Evolutionary conservation across 305 asterid species (phyloP).

Genomic region (Solanum hybrid): DNA sequence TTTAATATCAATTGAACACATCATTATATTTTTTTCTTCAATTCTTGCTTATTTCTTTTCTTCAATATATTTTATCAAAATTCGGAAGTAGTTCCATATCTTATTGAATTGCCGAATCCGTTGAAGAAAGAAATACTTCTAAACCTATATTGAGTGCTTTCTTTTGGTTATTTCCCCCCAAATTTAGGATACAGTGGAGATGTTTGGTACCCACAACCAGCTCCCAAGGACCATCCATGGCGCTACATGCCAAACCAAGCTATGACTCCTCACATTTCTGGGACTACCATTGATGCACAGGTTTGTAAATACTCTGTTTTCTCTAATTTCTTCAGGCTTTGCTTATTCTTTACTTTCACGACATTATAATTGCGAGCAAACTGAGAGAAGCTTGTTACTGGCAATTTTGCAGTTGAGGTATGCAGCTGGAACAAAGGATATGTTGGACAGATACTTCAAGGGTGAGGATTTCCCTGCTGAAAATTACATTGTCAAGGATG

Average conservation of each 20-base stretch:
- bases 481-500: slow-evolving; percentile 93
- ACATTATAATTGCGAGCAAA: background rate
- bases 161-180: background rate
- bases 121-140: background rate
- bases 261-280: slow-evolving; percentile 96
- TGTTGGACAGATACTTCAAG: slow-evolving; percentile 89
- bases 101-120: background rate
- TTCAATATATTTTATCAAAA: background rate
- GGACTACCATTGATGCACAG: slow-evolving; percentile 96
- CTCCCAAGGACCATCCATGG: slow-evolving; percentile 99
- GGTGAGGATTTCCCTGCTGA: slow-evolving; percentile 81
- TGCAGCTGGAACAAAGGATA: slow-evolving; percentile 88
- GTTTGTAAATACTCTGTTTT: slow-evolving; percentile 19
- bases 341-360: background rate
- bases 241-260: slow-evolving; percentile 99
- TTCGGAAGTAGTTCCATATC: background rate
- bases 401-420: slow-evolving; percentile 60
- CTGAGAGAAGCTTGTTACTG: slow-evolving; percentile 1
- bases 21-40: background rate
- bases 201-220: slow-evolving; percentile 98
- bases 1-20: background rate
- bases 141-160: background rate
- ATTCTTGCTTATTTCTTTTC: background rate
- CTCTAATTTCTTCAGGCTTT: background rate
- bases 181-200: slow-evolving; percentile 86